phyloP scores from a whole-genome alignment of 2,329 filamentous ascomycete genomes.

The Colletotrichum sp. region DNA sequence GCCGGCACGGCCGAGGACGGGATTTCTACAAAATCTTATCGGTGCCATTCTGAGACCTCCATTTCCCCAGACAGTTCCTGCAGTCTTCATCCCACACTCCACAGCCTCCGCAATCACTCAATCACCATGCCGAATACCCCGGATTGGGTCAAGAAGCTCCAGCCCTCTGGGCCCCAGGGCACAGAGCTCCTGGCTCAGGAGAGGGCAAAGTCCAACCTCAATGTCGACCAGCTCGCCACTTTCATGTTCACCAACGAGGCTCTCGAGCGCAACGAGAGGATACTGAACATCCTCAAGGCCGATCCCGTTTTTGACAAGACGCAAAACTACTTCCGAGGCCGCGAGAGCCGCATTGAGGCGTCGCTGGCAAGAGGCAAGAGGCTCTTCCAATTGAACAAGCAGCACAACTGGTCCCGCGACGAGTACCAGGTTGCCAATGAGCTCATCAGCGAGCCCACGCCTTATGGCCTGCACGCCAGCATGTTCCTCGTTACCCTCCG shows the following conservation, averaged over 20 bases:
- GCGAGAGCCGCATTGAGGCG: conserved; percentile 71
- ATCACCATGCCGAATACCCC: conserved; percentile 16
- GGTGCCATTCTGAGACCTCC: neutral
- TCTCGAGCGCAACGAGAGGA: conserved; percentile 62
- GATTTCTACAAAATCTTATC: conserved; percentile 2
- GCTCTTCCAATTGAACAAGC: conserved; percentile 66
- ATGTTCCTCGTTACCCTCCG: conserved; percentile 62
- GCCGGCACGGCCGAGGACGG: neutral
- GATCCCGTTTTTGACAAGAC: conserved; percentile 80
- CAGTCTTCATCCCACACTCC: neutral
- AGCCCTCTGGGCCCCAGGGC: conserved; percentile 66
- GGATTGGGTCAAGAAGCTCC: conserved; percentile 31
- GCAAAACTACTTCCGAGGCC: conserved; percentile 76
- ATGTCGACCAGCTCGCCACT: conserved; percentile 69
- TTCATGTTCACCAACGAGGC: conserved; percentile 73
- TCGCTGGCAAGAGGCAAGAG: conserved; percentile 74
- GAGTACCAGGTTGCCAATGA: conserved; percentile 70
- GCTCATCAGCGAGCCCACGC: conserved; percentile 74
- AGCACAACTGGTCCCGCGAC: conserved; percentile 72
- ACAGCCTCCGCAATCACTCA: neutral
- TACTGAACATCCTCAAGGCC: conserved; percentile 67
- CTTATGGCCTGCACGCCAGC: conserved; percentile 72
- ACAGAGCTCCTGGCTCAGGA: conserved; percentile 72
- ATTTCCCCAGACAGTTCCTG: neutral
- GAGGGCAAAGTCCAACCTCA: conserved; percentile 69